Base-by-base conservation (phyloP, 108 stramenopile species). In the Licmophora abbreviata region DNA sequence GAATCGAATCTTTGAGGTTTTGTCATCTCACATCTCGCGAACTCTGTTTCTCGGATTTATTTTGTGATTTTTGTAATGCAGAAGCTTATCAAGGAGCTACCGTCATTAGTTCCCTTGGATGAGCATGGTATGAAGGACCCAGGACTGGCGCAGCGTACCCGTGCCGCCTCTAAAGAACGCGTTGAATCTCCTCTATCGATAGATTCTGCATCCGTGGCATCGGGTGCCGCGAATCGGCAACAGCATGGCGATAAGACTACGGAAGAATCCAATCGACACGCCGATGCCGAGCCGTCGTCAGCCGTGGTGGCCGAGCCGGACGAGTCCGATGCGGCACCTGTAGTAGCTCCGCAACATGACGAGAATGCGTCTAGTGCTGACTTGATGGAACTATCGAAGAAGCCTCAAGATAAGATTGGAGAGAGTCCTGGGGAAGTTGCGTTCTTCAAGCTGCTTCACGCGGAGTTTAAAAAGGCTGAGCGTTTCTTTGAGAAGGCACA, bases 1-100 rank as follows among this genome's bases (percentile, higher is more conserved):
- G n/a, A n/a, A n/a, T n/a, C n/a, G n/a, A n/a, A n/a, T n/a, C n/a
- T n/a, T n/a, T n/a, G n/a, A n/a, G n/a, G n/a, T n/a, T n/a, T n/a
- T n/a, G n/a, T n/a, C n/a, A n/a, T n/a, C n/a, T n/a, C n/a, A n/a
- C 12, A 35, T 40, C 5, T 40, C 5, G 3, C 38, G 2, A 2
- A 40, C 38, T 4, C 5, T 2, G 2, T 5, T 1, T 4, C 4
- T 5, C 38, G 3, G 2, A 2, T 5, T 40, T 40, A 3, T 40
- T 40, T 2, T 7, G 3, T 57, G n/a, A 3, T 18, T 11, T 4
- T 27, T 24, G 43, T 43, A 14, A 7, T 42, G 22, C 37, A 94
- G 83, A 92, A 92, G 58, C 69, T 86, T 25, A 81, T 94, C 41
- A 97, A 97, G 56, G 85, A 77, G 26, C 45, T 88, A 37, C 78